phyloP scores from a whole-genome alignment of 140 eudicot genomes.

The Erigeron philadelphicus region DNA sequence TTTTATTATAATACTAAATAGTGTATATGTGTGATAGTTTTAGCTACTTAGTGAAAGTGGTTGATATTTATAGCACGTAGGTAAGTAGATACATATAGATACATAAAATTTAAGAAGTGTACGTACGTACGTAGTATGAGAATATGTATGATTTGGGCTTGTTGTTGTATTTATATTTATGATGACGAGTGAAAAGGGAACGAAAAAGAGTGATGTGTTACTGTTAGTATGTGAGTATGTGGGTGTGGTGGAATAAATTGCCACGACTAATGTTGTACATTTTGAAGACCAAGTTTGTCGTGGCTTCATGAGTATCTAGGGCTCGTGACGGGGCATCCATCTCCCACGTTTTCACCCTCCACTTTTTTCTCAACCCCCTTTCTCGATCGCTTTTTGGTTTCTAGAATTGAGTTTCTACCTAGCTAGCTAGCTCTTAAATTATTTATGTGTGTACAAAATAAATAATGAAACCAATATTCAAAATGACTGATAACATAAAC shows the following conservation, averaged over 20 bases:
- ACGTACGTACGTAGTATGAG: not conserved
- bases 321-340: constrained; percentile 43
- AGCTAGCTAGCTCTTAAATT: too few species aligned
- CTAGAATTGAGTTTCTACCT: not conserved
- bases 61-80: constrained; percentile 13
- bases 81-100: not conserved
- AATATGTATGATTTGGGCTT: not conserved
- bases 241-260: constrained; percentile 29
- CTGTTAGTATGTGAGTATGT: not conserved
- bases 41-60: not conserved
- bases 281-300: constrained; percentile 34
- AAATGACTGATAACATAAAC: too few species aligned
- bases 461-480: too few species aligned
- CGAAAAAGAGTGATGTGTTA: constrained; percentile 25
- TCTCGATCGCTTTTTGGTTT: not conserved
- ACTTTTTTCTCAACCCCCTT: constrained; percentile 19
- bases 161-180: not conserved
- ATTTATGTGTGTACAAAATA: too few species aligned
- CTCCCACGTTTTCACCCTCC: constrained; percentile 57
- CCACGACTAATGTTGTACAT: constrained; percentile 35
- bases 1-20: too few species aligned
- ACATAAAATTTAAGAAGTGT: not conserved
- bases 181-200: not conserved
- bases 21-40: not conserved
- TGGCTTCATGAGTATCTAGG: constrained; percentile 57